These are phyloP conservation scores for Gentiana macrophylla DNA, from an alignment of 257 asterid species.

Conservation along the genomic window DNA sequence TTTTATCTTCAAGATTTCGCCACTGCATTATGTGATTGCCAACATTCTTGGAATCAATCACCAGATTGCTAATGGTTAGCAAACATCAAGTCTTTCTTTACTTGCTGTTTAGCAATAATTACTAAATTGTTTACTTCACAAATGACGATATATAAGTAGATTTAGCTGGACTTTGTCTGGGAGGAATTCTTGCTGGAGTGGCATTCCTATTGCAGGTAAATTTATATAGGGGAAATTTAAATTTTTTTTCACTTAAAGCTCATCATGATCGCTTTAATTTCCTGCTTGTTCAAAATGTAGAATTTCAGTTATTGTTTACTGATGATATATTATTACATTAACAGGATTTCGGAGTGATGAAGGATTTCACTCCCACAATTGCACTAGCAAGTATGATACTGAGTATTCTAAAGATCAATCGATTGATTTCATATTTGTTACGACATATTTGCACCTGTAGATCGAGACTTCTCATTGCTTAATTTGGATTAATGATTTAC, in stretches of 20 bases:
- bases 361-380: not conserved
- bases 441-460: too few relatives aligned
- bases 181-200: slow-evolving; percentile 17
- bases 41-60: too few relatives aligned
- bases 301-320: not conserved
- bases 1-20: too few relatives aligned
- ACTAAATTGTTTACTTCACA: too few relatives aligned
- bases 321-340: not conserved
- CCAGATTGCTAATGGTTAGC: not conserved
- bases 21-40: too few relatives aligned
- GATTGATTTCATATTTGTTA: too few relatives aligned
- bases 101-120: not conserved
- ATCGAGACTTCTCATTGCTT: too few relatives aligned
- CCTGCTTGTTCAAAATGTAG: too few relatives aligned
- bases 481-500: too few relatives aligned
- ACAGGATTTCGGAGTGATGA: slow-evolving; percentile 2
- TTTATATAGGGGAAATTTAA: not conserved
- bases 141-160: not conserved
- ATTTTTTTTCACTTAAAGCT: too few relatives aligned
- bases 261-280: too few relatives aligned
- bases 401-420: not conserved
- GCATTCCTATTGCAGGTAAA: slow-evolving; percentile 20
- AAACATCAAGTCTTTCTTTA: not conserved
- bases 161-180: slow-evolving; percentile 18
- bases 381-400: not conserved